phyloP scores from a whole-genome alignment of 1,284 basidiomycete genomes.

The Malassezia obtusa region DNA sequence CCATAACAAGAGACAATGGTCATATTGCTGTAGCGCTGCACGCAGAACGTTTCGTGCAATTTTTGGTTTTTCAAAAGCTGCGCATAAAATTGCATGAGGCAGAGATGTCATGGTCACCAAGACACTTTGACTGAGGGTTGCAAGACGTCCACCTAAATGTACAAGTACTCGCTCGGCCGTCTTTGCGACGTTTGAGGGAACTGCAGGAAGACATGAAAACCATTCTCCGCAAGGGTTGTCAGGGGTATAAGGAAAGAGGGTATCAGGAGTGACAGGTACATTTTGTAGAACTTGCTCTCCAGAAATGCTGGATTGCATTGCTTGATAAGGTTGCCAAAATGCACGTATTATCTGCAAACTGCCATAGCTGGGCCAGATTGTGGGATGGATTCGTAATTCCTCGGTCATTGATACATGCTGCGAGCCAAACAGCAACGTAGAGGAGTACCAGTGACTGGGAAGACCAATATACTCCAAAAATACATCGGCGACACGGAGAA shows the following conservation, averaged over 20 bases:
- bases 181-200: neutral
- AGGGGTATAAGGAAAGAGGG: neutral
- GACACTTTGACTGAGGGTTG: neutral
- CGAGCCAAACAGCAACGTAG: neutral
- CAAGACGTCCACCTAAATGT: neutral
- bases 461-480: neutral
- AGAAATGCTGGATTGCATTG: too few relatives aligned
- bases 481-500: neutral
- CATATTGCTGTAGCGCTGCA: neutral
- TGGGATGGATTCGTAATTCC: neutral
- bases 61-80: neutral
- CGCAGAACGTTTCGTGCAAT: conserved; percentile 3
- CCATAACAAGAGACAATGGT: conserved; percentile 2
- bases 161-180: neutral
- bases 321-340: too few relatives aligned
- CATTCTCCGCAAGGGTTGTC: conserved; percentile 8
- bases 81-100: conserved; percentile 6
- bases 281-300: too few relatives aligned
- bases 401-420: neutral
- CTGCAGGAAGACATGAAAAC: neutral
- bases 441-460: neutral
- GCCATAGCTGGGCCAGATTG: neutral
- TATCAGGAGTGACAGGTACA: neutral
- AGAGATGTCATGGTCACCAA: neutral
- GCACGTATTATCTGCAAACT: too few relatives aligned